Conservation (phyloP, 2,329 filamentous ascomycete genomes). For the Fusarium pseudoanthophilum region DNA sequence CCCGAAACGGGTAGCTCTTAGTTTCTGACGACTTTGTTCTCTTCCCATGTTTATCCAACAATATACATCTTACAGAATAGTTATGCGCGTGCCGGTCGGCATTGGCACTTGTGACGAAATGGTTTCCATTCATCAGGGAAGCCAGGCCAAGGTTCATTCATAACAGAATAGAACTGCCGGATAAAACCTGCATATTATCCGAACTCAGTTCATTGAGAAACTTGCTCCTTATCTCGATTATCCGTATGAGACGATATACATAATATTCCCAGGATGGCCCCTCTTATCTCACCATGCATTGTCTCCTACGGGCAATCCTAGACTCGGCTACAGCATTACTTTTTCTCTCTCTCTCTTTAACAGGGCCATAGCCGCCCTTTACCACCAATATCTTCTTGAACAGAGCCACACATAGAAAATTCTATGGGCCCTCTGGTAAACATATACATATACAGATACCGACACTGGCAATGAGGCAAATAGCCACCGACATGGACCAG, state of each 20-base stretch:
- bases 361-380: not conserved
- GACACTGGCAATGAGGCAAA: conserved; percentile 12
- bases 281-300: conserved; percentile 27
- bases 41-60: not conserved
- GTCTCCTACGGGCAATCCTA: conserved; percentile 8
- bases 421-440: conserved; percentile 1
- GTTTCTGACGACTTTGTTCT: not conserved
- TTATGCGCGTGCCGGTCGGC: not conserved
- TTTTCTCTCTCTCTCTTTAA: conserved; percentile 1
- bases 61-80: conserved; percentile 1
- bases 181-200: not conserved
- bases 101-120: conserved; percentile 16
- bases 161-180: not conserved
- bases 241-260: not conserved
- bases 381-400: conserved; percentile 6
- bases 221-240: conserved; percentile 12
- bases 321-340: not conserved
- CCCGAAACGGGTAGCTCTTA: not conserved
- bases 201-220: not conserved
- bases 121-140: not conserved
- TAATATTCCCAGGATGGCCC: conserved; percentile 9
- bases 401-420: conserved; percentile 1
- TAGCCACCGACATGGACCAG: conserved; percentile 15
- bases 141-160: conserved; percentile 2
- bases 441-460: not conserved